Conservation (phyloP, 345 rosid species). For the Lumnitzera racemosa region DNA sequence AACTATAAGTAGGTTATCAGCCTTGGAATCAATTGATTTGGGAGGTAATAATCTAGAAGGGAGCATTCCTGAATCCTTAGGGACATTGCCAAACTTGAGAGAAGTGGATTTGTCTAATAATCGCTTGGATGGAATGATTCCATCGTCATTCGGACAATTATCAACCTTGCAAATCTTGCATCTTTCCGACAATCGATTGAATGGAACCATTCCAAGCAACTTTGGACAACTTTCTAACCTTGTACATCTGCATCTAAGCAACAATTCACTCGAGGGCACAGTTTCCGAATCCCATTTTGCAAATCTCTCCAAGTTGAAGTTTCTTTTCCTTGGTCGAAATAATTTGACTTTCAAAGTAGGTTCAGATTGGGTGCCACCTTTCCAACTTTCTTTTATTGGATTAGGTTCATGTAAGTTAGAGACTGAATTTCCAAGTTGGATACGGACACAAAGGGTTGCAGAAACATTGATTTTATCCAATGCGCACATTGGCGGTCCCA, state of each 20-base stretch:
- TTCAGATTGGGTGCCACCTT: constrained; percentile 1
- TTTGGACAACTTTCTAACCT: constrained; percentile 6
- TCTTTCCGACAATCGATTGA: background rate
- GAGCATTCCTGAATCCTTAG: constrained; percentile 6
- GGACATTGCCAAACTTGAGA: background rate
- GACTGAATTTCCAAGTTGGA: background rate
- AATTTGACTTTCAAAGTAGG: background rate
- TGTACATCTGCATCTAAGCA: background rate
- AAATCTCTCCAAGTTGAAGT: constrained; percentile 6
- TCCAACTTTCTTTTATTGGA: background rate
- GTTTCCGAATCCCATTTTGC: constrained; percentile 8
- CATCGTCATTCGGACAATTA: background rate
- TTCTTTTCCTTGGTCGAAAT: background rate
- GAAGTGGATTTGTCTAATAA: background rate
- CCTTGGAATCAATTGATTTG: background rate
- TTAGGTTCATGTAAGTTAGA: background rate
- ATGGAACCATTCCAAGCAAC: background rate
- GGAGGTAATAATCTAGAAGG: background rate
- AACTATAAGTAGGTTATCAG: background rate
- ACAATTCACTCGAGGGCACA: constrained; percentile 7
- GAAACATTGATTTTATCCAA: background rate
- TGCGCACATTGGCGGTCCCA: background rate
- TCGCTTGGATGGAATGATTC: background rate
- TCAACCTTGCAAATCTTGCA: too few species aligned
- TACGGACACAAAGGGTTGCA: background rate